Evolutionary conservation across 2,329 filamentous ascomycete genomes (phyloP).

Genomic region (Penicillium palitans): DNA sequence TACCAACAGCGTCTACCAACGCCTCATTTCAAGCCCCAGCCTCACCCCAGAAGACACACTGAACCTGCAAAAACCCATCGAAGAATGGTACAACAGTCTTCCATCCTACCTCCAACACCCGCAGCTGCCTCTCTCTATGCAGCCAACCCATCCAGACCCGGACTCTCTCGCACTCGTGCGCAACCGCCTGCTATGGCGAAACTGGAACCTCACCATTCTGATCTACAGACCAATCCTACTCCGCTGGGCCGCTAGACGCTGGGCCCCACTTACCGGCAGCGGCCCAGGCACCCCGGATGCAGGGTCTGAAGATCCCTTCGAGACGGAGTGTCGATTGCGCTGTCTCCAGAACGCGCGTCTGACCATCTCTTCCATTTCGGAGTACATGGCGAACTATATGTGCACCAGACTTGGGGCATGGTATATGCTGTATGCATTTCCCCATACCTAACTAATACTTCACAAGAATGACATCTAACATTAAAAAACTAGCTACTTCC

Average conservation of each 20-base stretch:
- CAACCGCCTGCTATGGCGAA: slow-evolving; percentile 45
- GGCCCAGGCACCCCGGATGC: slow-evolving; percentile 25
- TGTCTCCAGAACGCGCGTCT: slow-evolving; percentile 45
- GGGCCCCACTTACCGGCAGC: slow-evolving; percentile 28
- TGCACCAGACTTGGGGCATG: slow-evolving; percentile 45
- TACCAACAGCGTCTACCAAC: slow-evolving; percentile 48
- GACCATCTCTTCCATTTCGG: slow-evolving; percentile 44
- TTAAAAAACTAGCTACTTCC: slow-evolving; percentile 38
- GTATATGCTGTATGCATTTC: slow-evolving; percentile 44
- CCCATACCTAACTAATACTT: too few species aligned
- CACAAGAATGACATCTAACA: slow-evolving; percentile 1
- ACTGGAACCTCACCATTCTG: slow-evolving; percentile 47
- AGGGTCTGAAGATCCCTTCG: slow-evolving; percentile 37
- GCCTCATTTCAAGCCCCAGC: slow-evolving; percentile 45
- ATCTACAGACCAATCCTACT: slow-evolving; percentile 47
- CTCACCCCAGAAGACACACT: slow-evolving; percentile 45
- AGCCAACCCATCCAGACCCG: slow-evolving; percentile 33
- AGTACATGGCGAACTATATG: slow-evolving; percentile 43
- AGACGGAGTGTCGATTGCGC: slow-evolving; percentile 40
- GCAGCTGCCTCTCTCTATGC: slow-evolving; percentile 21
- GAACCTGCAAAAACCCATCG: slow-evolving; percentile 44
- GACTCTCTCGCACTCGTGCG: slow-evolving; percentile 42
- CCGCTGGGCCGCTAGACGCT: slow-evolving; percentile 41
- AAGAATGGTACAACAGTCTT: slow-evolving; percentile 45
- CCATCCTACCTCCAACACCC: slow-evolving; percentile 44